phyloP scores from a whole-genome alignment of 1,139 yeast genomes.

The Magnusiomyces clavatus region DNA sequence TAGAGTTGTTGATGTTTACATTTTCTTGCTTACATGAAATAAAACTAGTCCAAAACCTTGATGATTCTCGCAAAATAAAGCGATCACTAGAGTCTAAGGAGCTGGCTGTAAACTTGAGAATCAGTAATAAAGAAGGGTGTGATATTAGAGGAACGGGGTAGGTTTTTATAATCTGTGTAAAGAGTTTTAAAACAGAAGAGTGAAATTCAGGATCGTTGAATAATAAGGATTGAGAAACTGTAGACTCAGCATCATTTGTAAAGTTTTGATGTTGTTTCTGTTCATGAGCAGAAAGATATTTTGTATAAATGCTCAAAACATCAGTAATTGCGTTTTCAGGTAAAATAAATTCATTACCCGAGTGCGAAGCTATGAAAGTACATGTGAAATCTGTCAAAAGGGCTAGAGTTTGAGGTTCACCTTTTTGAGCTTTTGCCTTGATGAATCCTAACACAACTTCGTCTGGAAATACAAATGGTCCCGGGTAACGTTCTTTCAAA shows the following conservation, averaged over 20 bases:
- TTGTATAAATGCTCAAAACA: constrained; percentile 15
- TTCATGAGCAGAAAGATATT: neutral
- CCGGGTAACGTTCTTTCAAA: constrained; percentile 11
- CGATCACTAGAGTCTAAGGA: constrained; percentile 52
- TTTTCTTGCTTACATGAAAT: constrained; percentile 23
- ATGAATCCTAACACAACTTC: constrained; percentile 40
- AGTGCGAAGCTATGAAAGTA: constrained; percentile 22
- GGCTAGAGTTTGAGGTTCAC: no score
- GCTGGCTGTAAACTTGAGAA: constrained; percentile 29
- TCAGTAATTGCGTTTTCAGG: constrained; percentile 14
- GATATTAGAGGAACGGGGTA: constrained; percentile 14
- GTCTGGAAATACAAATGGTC: constrained; percentile 14
- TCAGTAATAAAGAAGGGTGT: constrained; percentile 12
- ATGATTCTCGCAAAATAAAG: constrained; percentile 52
- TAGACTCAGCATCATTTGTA: neutral
- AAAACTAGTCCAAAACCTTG: constrained; percentile 59
- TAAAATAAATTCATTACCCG: no score
- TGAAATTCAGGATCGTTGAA: constrained; percentile 23
- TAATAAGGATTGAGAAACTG: neutral
- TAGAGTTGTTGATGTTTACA: no score
- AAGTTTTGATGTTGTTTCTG: no score
- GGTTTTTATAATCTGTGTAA: constrained; percentile 20
- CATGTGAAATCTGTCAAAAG: constrained; percentile 24
- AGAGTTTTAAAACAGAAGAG: constrained; percentile 20
- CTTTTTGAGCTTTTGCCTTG: constrained; percentile 27